Evolutionary conservation across 768 basidiomycete genomes (phyloP).

Genomic region (Tulasnella sp.): DNA sequence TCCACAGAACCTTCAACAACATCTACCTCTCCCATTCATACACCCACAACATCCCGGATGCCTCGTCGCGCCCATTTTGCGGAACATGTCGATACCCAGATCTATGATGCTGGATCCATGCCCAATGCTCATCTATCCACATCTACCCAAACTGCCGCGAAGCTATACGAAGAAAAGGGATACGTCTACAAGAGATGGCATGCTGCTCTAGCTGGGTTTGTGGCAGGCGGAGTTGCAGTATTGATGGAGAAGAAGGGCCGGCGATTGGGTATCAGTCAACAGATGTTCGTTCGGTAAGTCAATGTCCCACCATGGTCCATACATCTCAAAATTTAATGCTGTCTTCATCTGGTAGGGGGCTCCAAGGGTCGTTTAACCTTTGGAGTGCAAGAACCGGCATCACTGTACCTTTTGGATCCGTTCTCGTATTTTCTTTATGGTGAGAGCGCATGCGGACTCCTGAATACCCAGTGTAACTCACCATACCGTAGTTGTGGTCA

Average conservation of each 20-base stretch:
- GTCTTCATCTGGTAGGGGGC: constrained; percentile 38
- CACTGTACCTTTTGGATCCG: constrained; percentile 66
- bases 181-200: constrained; percentile 47
- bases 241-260: constrained; percentile 61
- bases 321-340: neutral
- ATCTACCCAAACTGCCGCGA: too few species aligned
- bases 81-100: too few species aligned
- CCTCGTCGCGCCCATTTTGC: too few species aligned
- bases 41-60: too few species aligned
- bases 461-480: neutral
- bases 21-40: too few species aligned
- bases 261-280: constrained; percentile 61
- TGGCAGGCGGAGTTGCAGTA: constrained; percentile 57
- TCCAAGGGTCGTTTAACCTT: constrained; percentile 80
- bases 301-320: neutral
- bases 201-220: constrained; percentile 59
- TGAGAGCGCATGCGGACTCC: constrained; percentile 26
- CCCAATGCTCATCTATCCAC: too few species aligned
- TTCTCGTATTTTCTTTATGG: constrained; percentile 67
- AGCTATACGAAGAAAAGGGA: too few species aligned
- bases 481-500: constrained; percentile 50
- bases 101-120: too few species aligned
- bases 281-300: constrained; percentile 72
- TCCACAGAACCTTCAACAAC: too few species aligned
- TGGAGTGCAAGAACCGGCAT: constrained; percentile 54